Percentiles rank a stretch among this genome's conserved stretches.
Evolutionary conservation across 345 rosid species (phyloP).

Genomic region (Cardamine occulta): DNA sequence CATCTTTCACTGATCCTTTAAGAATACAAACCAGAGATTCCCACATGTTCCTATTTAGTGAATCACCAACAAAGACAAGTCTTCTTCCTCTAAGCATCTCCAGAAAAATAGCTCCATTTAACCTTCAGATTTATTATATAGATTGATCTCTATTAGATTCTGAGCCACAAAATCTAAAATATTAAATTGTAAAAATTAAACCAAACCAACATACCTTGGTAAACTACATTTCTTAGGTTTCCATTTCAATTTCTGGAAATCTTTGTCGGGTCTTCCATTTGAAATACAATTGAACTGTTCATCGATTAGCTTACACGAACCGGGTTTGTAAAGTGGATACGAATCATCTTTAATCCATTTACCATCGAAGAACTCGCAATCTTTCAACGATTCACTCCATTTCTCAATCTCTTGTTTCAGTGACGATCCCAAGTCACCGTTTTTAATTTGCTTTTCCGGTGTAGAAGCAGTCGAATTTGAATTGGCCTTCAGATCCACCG

Average conservation of each 20-base stretch:
- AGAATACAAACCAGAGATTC: conserved; percentile 91
- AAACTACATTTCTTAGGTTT: conserved; percentile 84
- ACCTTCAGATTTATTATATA: conserved; percentile 46
- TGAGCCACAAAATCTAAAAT: neutral
- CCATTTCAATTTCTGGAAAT: conserved; percentile 79
- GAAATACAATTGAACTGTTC: conserved; percentile 80
- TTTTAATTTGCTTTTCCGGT: conserved; percentile 46
- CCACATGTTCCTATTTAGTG: conserved; percentile 97
- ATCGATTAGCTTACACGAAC: conserved; percentile 82
- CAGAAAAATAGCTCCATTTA: conserved; percentile 67
- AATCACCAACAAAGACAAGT: conserved; percentile 90
- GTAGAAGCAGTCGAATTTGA: conserved; percentile 39
- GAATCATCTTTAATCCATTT: conserved; percentile 83
- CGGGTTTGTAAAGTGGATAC: conserved; percentile 89
- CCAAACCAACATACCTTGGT: conserved; percentile 52
- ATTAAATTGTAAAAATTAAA: neutral
- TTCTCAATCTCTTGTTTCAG: conserved; percentile 53
- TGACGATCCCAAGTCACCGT: conserved; percentile 27
- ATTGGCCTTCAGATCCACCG: conserved; percentile 41
- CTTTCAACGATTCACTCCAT: conserved; percentile 54
- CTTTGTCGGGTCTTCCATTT: conserved; percentile 87
- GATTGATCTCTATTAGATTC: conserved; percentile 6
- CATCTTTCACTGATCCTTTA: conserved; percentile 62
- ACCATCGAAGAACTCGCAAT: conserved; percentile 91
- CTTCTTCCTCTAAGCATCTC: conserved; percentile 87